Conservation (phyloP, 108 stramenopile genomes). For the Bacterosira constricta region DNA sequence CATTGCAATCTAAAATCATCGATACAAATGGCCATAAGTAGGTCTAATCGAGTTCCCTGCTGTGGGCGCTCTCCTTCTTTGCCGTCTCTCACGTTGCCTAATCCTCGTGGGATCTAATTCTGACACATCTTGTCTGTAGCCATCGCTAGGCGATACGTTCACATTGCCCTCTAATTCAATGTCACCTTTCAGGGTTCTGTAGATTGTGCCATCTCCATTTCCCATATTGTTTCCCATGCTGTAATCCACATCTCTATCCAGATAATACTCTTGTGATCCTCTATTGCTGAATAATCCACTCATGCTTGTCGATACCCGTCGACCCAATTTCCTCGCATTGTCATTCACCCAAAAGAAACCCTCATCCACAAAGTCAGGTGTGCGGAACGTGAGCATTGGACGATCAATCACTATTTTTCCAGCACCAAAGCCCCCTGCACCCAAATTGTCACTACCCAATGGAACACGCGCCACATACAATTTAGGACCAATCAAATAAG, state of each 20-base stretch:
- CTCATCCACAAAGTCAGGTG: conserved; percentile 30
- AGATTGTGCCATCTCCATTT: conserved; percentile 11
- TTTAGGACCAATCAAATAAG: conserved; percentile 75
- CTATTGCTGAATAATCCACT: not conserved
- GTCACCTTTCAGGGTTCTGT: not conserved
- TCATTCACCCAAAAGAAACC: conserved; percentile 15
- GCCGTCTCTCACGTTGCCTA: not conserved
- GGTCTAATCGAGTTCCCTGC: conserved; percentile 32
- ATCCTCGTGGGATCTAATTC: conserved; percentile 15
- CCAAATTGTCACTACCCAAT: conserved; percentile 53
- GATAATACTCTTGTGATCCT: conserved; percentile 3
- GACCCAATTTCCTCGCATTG: conserved; percentile 13
- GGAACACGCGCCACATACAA: conserved; percentile 63
- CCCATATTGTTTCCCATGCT: not conserved
- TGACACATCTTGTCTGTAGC: conserved; percentile 31
- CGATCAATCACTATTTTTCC: conserved; percentile 35
- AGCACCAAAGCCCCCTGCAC: conserved; percentile 7
- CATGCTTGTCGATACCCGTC: conserved; percentile 4
- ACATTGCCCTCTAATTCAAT: conserved; percentile 11
- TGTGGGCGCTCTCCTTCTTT: conserved; percentile 9
- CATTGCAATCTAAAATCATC: conserved; percentile 1
- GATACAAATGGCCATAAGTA: conserved; percentile 39
- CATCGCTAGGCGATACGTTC: conserved; percentile 23
- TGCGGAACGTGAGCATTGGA: conserved; percentile 18
- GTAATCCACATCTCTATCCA: conserved; percentile 13